Evolutionary conservation across 768 basidiomycete genomes (phyloP).

Genomic region (Amanita muscaria): DNA sequence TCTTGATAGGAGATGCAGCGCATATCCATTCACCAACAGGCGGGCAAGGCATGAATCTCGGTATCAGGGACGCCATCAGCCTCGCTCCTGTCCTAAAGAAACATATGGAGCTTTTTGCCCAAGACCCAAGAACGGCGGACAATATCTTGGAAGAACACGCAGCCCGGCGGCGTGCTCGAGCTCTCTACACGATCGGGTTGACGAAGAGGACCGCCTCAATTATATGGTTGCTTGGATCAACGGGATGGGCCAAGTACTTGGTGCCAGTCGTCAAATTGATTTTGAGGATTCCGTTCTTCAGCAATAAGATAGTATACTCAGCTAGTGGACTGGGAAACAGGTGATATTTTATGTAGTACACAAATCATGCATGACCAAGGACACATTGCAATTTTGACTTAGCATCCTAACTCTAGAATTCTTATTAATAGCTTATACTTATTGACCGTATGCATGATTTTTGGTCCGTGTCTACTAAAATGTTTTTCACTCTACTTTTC

Average conservation of each 20-base stretch:
- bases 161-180: constrained; percentile 22
- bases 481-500: too few species aligned
- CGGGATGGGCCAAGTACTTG: neutral
- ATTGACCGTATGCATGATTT: too few species aligned
- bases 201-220: constrained; percentile 25
- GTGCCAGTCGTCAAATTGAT: neutral
- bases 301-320: constrained; percentile 15
- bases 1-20: constrained; percentile 29
- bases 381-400: too few species aligned
- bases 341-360: too few species aligned
- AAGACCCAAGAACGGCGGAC: constrained; percentile 18
- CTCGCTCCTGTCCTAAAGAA: constrained; percentile 34
- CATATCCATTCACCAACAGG: constrained; percentile 47
- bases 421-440: too few species aligned
- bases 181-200: constrained; percentile 31
- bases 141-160: constrained; percentile 27
- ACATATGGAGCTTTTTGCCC: constrained; percentile 17
- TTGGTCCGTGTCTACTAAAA: too few species aligned
- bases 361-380: too few species aligned
- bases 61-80: constrained; percentile 42
- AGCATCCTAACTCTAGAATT: too few species aligned
- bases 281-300: constrained; percentile 10
- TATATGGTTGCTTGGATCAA: neutral
- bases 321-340: constrained; percentile 20
- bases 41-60: constrained; percentile 54